These are phyloP conservation scores for Rosa rugosa DNA, from an alignment of 306 rosid genomes.

Conservation along the genomic window DNA sequence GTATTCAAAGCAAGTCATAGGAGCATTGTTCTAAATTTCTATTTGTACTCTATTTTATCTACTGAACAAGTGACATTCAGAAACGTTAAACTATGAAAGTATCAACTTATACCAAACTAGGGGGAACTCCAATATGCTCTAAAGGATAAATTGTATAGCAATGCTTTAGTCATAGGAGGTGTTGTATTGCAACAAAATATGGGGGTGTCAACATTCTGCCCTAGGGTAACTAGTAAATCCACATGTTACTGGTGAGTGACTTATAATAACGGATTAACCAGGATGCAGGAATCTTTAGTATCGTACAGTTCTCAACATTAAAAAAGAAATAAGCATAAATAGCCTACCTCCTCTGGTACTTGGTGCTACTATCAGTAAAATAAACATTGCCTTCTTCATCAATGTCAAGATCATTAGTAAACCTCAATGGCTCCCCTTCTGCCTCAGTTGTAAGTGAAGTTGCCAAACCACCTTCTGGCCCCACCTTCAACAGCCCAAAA, in stretches of 20 bases:
- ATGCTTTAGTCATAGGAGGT: neutral
- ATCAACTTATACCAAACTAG: neutral
- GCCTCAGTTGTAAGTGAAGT: slow-evolving; percentile 76
- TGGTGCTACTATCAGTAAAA: slow-evolving; percentile 79
- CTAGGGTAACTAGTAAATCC: neutral
- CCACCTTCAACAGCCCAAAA: slow-evolving; percentile 79
- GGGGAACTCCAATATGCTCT: neutral
- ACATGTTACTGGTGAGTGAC: neutral
- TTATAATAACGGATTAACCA: neutral
- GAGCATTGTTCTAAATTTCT: neutral
- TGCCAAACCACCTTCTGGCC: slow-evolving; percentile 91
- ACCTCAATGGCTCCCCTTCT: slow-evolving; percentile 69
- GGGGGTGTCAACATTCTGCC: slow-evolving; percentile 1
- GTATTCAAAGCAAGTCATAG: neutral
- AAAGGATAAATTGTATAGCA: neutral
- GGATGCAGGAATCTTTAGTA: slow-evolving; percentile 11
- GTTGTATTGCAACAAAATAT: neutral
- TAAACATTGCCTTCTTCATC: slow-evolving; percentile 82
- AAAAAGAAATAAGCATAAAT: slow-evolving; percentile 15
- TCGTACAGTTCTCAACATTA: neutral
- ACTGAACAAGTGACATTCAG: neutral
- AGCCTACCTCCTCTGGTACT: slow-evolving; percentile 70
- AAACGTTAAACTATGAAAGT: neutral
- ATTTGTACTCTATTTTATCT: neutral
- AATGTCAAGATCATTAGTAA: slow-evolving; percentile 83